phyloP scores from a whole-genome alignment of 352 stramenopile genomes.

The Blastocystis sp. region DNA sequence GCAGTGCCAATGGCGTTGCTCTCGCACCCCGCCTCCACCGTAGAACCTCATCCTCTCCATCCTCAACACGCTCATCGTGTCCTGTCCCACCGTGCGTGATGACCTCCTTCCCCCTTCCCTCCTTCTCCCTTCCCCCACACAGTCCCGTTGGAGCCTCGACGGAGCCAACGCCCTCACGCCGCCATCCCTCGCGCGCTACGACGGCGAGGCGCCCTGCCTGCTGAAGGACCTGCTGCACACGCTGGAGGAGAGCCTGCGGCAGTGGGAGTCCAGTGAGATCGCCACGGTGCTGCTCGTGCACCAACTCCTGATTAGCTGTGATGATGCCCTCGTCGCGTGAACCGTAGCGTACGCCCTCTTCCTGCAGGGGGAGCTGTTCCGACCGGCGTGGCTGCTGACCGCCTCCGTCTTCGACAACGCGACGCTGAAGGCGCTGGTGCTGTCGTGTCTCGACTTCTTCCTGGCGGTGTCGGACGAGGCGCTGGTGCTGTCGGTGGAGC shows the following conservation, averaged over 20 bases:
- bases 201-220: not conserved
- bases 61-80: constrained; percentile 45
- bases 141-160: not conserved
- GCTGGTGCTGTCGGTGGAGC: not conserved
- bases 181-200: not conserved
- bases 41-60: constrained; percentile 49
- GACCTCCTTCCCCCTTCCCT: constrained; percentile 15
- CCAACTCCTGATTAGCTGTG: constrained; percentile 7
- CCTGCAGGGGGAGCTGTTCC: constrained; percentile 37
- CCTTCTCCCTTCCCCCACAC: not conserved
- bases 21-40: not conserved
- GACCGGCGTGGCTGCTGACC: not conserved
- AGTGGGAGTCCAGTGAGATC: not conserved
- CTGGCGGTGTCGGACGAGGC: not conserved
- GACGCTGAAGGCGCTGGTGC: not conserved
- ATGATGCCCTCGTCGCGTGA: not conserved
- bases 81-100: constrained; percentile 11
- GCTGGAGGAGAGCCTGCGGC: not conserved
- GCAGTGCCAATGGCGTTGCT: constrained; percentile 19
- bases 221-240: constrained; percentile 1
- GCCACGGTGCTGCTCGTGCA: not conserved
- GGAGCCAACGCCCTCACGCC: not conserved
- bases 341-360: constrained; percentile 25
- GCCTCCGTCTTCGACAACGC: not conserved
- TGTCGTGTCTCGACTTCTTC: constrained; percentile 9